These are phyloP conservation scores for Clarireedia sp. DNA, from an alignment of 2,329 filamentous ascomycete genomes.

Conservation along the genomic window DNA sequence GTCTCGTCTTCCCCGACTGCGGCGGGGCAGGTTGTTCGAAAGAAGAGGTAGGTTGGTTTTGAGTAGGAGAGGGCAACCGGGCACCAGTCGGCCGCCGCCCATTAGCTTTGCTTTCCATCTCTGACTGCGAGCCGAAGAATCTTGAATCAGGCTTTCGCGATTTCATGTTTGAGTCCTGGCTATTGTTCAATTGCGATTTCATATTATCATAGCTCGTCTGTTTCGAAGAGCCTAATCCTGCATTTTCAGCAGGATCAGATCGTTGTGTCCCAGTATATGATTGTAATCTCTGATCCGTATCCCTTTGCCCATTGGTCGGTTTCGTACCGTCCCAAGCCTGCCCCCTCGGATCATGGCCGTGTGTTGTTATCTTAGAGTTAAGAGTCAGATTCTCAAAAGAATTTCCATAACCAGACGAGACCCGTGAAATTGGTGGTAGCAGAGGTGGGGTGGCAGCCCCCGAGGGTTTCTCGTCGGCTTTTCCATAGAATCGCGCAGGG, in stretches of 20 bases:
- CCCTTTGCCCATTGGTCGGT: conserved; percentile 10
- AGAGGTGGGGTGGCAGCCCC: conserved; percentile 39
- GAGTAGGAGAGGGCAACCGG: conserved; percentile 23
- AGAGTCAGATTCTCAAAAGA: conserved; percentile 6
- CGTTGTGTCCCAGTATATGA: conserved; percentile 16
- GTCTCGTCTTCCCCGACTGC: conserved; percentile 23
- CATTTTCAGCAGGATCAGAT: conserved; percentile 23
- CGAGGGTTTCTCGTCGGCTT: conserved; percentile 14
- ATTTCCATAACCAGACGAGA: conserved; percentile 26
- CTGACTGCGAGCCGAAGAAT: conserved; percentile 13
- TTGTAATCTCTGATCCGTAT: conserved; percentile 13
- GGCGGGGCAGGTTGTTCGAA: conserved; percentile 21
- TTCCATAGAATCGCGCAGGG: conserved; percentile 20
- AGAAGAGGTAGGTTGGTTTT: conserved; percentile 9
- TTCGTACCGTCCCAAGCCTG: conserved; percentile 4
- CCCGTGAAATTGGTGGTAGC: conserved; percentile 34
- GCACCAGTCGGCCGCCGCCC: conserved; percentile 21
- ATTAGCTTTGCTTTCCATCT: conserved; percentile 16
- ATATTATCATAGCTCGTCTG: conserved; percentile 15
- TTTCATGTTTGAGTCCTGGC: conserved; percentile 12
- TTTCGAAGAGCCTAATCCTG: conserved; percentile 5
- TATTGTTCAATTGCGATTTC: conserved; percentile 13
- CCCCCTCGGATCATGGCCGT: conserved; percentile 9
- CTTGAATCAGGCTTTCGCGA: conserved; percentile 14
- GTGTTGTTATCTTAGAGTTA: neutral